These are phyloP conservation scores for Xylaria scruposa DNA, from an alignment of 495 filamentous ascomycete genomes.

Conservation along the genomic window DNA sequence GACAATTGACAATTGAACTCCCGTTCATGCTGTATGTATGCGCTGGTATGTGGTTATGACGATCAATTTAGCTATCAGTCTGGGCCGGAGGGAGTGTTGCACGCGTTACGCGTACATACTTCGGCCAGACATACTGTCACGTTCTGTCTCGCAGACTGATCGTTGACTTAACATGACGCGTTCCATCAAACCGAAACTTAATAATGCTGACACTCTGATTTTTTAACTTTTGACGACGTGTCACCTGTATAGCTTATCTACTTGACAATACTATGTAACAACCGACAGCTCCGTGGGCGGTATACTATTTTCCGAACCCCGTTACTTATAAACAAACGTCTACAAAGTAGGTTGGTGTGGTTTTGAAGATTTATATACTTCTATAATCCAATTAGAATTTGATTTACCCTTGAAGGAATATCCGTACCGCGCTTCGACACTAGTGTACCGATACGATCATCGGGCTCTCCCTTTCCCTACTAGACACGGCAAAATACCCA, in stretches of 20 bases:
- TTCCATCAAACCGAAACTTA: constrained; percentile 20
- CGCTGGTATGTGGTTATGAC: neutral
- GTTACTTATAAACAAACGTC: neutral
- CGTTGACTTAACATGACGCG: constrained; percentile 14
- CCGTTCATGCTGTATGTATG: neutral
- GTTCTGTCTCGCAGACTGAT: neutral
- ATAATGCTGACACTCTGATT: neutral
- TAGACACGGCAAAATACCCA: constrained; percentile 3
- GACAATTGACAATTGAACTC: neutral
- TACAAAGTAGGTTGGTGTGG: neutral
- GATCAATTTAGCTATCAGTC: neutral
- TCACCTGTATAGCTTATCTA: neutral
- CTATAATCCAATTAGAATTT: neutral
- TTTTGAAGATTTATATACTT: neutral
- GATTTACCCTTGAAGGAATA: neutral
- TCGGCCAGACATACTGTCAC: constrained; percentile 3
- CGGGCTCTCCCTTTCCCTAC: constrained; percentile 16
- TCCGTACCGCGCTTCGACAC: neutral
- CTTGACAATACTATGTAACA: neutral
- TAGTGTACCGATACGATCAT: neutral
- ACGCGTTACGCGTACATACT: constrained; percentile 15
- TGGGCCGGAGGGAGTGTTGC: neutral
- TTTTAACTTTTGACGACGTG: neutral
- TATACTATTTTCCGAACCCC: neutral
- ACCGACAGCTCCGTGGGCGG: neutral